Percentiles rank a stretch among this genome's conserved stretches.
phyloP scores from a whole-genome alignment of 306 rosid genomes.

The Pterocarpus macrocarpus region DNA sequence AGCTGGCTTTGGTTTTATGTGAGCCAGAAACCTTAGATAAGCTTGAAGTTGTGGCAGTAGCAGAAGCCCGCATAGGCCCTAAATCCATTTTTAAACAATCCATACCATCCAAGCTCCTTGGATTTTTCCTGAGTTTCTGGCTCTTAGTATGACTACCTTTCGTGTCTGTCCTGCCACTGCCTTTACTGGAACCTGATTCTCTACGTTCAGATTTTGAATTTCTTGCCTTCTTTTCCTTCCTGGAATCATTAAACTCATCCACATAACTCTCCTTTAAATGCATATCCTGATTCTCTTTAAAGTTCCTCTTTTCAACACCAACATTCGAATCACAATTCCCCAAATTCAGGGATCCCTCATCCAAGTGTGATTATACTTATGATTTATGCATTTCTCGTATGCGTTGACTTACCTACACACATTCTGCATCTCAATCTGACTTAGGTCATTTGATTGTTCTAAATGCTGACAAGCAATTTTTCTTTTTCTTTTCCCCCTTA shows the following conservation, averaged over 20 bases:
- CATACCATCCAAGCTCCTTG: slow-evolving; percentile 65
- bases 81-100: slow-evolving; percentile 73
- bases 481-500: slow-evolving; percentile 40
- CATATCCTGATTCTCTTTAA: slow-evolving; percentile 61
- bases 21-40: slow-evolving; percentile 97
- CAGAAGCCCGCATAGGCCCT: slow-evolving; percentile 67
- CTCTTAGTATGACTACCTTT: slow-evolving; percentile 69
- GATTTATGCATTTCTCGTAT: neutral
- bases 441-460: slow-evolving; percentile 34
- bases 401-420: neutral
- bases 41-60: slow-evolving; percentile 90
- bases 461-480: slow-evolving; percentile 24
- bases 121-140: slow-evolving; percentile 60
- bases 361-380: slow-evolving; percentile 36
- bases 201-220: slow-evolving; percentile 76
- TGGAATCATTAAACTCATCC: slow-evolving; percentile 66
- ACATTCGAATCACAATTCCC: slow-evolving; percentile 61
- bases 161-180: slow-evolving; percentile 72
- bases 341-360: slow-evolving; percentile 59
- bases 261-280: slow-evolving; percentile 55
- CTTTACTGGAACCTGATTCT: slow-evolving; percentile 81
- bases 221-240: slow-evolving; percentile 81
- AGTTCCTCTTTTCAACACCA: slow-evolving; percentile 67
- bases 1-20: slow-evolving; percentile 82
- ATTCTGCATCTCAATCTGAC: slow-evolving; percentile 12